Conservation (phyloP, 73 alveolate species). For the Paramecium bursaria region DNA sequence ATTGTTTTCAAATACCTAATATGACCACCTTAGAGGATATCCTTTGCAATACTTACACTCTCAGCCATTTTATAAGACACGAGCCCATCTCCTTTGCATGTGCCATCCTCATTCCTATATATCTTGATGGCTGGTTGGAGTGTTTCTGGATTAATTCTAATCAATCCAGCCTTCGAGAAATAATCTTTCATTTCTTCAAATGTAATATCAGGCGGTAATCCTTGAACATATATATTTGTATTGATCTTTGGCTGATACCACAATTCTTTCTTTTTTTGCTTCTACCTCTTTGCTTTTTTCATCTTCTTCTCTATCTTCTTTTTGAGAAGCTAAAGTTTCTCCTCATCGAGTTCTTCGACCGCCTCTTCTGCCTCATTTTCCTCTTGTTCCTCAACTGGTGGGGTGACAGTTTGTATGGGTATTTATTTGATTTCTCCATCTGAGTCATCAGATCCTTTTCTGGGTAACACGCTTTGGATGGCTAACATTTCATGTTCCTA, state of each 20-base stretch:
- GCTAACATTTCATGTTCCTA: constrained; percentile 56
- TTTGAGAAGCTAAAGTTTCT: constrained; percentile 9
- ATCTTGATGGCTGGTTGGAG: constrained; percentile 76
- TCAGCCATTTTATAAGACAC: constrained; percentile 82
- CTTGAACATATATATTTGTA: constrained; percentile 84
- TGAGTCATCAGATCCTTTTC: constrained; percentile 25
- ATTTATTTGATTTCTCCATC: constrained; percentile 17
- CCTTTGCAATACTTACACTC: constrained; percentile 78
- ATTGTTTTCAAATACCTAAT: constrained; percentile 26
- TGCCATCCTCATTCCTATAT: constrained; percentile 71
- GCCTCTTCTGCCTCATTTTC: constrained; percentile 23
- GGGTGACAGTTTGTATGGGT: constrained; percentile 4
- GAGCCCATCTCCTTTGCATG: constrained; percentile 85
- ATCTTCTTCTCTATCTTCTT: constrained; percentile 68
- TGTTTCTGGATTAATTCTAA: constrained; percentile 81
- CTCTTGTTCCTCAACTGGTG: constrained; percentile 41
- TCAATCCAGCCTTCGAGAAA: constrained; percentile 84
- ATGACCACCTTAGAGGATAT: constrained; percentile 73
- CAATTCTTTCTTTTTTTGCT: constrained; percentile 78
- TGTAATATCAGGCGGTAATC: constrained; percentile 83
- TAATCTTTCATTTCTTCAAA: constrained; percentile 73
- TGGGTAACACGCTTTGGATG: background rate
- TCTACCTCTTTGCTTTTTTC: constrained; percentile 77
- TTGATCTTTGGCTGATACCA: constrained; percentile 87
- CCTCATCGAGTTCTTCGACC: constrained; percentile 34